phyloP scores from a whole-genome alignment of 805 yeast genomes.

The Saccharomycopsis fodiens region DNA sequence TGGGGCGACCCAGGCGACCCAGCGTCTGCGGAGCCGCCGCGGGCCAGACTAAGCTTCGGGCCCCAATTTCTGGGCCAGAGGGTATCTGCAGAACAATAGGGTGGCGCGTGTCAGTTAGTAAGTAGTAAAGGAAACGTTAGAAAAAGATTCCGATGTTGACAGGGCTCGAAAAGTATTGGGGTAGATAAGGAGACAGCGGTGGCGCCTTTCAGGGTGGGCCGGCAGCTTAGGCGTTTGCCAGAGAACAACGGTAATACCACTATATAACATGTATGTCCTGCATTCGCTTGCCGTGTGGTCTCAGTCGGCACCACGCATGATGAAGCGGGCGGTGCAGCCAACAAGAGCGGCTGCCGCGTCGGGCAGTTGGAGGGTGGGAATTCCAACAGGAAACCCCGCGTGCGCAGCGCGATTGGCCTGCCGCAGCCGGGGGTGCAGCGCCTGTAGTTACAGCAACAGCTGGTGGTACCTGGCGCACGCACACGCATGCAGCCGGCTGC shows the following conservation, averaged over 20 bases:
- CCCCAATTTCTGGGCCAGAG: too few relatives aligned
- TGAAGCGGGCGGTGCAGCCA: neutral
- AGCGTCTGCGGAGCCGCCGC: too few relatives aligned
- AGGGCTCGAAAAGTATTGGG: too few relatives aligned
- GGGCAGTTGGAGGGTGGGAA: neutral
- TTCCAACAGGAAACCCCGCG: neutral
- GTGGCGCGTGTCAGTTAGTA: neutral
- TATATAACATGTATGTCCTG: neutral
- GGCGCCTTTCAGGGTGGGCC: too few relatives aligned
- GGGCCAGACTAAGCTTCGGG: too few relatives aligned
- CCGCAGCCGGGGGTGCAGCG: neutral
- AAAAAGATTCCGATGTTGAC: too few relatives aligned
- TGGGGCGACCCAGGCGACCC: too few relatives aligned
- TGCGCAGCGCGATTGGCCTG: neutral
- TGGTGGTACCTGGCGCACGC: constrained; percentile 4
- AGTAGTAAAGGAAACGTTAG: too few relatives aligned
- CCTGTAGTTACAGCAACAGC: neutral
- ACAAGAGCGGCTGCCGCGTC: neutral
- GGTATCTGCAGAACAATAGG: too few relatives aligned
- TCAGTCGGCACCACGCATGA: neutral
- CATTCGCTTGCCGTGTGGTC: constrained; percentile 1
- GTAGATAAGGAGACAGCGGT: too few relatives aligned
- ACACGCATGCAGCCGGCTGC: constrained; percentile 1
- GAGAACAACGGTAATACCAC: neutral
- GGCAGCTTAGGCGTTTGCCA: too few relatives aligned